Evolutionary conservation across 2,329 filamentous ascomycete genomes (phyloP).

Genomic region (Curvularia eragrostidis): DNA sequence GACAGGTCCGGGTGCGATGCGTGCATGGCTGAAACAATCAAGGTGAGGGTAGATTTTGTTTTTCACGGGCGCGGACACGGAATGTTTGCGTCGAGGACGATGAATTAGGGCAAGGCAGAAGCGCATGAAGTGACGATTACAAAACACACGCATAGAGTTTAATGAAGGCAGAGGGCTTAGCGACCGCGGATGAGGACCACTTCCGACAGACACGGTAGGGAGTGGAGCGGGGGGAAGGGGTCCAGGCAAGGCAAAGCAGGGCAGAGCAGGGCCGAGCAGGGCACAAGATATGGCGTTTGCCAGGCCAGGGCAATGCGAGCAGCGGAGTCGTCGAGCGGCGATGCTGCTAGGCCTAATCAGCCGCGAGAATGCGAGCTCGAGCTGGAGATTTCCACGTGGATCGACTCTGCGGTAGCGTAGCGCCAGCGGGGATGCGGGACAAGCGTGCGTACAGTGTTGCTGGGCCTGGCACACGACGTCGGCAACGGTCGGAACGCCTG

Average conservation of each 20-base stretch:
- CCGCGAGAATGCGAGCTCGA: neutral
- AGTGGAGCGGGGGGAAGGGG: neutral
- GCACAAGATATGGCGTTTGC: neutral
- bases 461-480: neutral
- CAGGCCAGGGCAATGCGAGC: neutral
- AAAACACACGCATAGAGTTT: neutral
- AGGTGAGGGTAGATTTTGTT: neutral
- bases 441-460: neutral
- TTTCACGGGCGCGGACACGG: neutral
- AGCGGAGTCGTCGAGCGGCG: no score
- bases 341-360: neutral
- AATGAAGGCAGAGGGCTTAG: neutral
- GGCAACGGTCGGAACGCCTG: slow-evolving; percentile 11
- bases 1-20: no score
- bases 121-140: neutral
- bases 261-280: no score
- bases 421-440: slow-evolving; percentile 16
- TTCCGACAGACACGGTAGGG: neutral
- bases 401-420: slow-evolving; percentile 11
- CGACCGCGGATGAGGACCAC: neutral
- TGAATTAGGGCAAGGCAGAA: no score
- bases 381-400: slow-evolving; percentile 13
- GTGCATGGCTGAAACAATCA: neutral
- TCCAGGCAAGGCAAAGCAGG: no score
- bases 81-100: neutral